These are phyloP conservation scores for Fusarium verticillioides DNA, from an alignment of 2,329 filamentous ascomycete genomes.

Conservation along the genomic window DNA sequence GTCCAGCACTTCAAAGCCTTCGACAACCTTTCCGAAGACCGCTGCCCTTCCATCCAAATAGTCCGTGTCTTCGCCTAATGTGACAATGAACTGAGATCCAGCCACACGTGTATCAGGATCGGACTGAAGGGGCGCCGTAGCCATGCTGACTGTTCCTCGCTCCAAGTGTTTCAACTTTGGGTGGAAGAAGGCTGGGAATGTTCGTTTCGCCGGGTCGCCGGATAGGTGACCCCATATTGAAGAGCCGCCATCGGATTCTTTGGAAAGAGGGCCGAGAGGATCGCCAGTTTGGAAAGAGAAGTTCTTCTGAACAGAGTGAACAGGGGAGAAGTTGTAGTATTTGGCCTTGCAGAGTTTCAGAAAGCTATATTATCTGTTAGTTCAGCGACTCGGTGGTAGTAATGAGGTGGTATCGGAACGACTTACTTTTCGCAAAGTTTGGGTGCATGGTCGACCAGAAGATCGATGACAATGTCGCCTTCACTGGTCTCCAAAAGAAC, in stretches of 20 bases:
- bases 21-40: constrained; percentile 93
- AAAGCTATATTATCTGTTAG: constrained; percentile 74
- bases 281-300: constrained; percentile 98
- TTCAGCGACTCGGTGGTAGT: constrained; percentile 24
- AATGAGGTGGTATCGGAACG: not conserved
- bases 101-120: constrained; percentile 86
- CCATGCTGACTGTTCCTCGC: constrained; percentile 95
- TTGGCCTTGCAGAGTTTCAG: constrained; percentile 98
- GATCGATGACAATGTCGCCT: constrained; percentile 94
- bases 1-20: constrained; percentile 93
- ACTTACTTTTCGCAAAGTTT: constrained; percentile 95
- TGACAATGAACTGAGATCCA: constrained; percentile 93
- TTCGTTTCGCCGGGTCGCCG: constrained; percentile 73
- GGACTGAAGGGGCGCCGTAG: constrained; percentile 79
- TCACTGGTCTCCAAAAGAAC: constrained; percentile 92
- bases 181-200: constrained; percentile 85
- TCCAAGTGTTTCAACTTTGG: constrained; percentile 89
- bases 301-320: constrained; percentile 92
- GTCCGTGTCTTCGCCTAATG: constrained; percentile 87
- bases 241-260: constrained; percentile 88
- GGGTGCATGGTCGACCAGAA: constrained; percentile 88
- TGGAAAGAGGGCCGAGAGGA: constrained; percentile 85
- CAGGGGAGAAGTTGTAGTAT: constrained; percentile 97
- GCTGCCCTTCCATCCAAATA: constrained; percentile 94
- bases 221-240: constrained; percentile 91